These are phyloP conservation scores for Ceratobasidium sp. DNA, from an alignment of 1,284 basidiomycete species.

Conservation along the genomic window DNA sequence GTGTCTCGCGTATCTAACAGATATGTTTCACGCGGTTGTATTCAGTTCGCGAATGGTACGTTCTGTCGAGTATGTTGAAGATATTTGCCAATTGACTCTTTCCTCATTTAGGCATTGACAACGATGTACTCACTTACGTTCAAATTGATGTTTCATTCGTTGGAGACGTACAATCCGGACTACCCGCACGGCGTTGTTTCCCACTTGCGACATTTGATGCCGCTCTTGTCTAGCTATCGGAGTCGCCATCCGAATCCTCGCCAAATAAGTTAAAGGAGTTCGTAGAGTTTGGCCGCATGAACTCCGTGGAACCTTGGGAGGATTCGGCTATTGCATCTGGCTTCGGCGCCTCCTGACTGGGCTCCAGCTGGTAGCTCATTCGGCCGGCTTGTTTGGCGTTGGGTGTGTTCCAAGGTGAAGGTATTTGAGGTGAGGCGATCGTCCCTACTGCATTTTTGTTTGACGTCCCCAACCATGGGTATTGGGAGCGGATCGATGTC, in stretches of 20 bases:
- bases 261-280: background rate
- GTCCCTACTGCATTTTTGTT: background rate
- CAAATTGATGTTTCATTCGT: constrained; percentile 11
- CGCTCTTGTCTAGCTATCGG: background rate
- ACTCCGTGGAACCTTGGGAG: background rate
- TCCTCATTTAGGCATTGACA: constrained; percentile 22
- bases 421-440: background rate
- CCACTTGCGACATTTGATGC: background rate
- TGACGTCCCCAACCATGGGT: background rate
- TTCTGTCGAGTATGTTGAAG: background rate
- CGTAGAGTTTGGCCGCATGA: background rate
- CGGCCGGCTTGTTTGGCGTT: background rate
- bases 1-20: background rate
- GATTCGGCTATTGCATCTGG: no score
- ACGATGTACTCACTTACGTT: constrained; percentile 8
- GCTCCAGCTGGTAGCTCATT: no score
- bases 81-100: background rate
- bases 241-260: background rate
- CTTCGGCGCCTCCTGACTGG: background rate
- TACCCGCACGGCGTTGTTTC: background rate
- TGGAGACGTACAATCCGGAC: background rate
- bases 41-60: constrained; percentile 50
- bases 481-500: background rate
- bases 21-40: background rate
- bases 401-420: background rate